A percentile compares a stretch with the other conserved stretches of the same genome.
These are phyloP conservation scores for Crithidia fasciculata DNA, from an alignment of 208 protist genomes.

Conservation along the genomic window DNA sequence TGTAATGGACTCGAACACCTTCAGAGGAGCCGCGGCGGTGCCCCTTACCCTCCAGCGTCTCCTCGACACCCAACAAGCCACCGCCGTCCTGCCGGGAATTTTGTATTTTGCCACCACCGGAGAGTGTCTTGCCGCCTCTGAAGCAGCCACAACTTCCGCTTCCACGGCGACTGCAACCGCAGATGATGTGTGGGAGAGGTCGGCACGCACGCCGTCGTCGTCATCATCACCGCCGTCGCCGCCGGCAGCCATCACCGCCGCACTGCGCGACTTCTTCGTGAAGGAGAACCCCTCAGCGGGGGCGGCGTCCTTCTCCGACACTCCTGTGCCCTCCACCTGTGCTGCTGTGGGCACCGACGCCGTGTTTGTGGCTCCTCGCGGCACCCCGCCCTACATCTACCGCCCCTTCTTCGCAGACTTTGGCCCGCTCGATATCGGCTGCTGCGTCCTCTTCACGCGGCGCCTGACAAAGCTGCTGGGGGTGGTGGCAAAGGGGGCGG, in stretches of 20 bases:
- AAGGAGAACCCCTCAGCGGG: conserved; percentile 20
- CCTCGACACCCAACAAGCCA: conserved; percentile 45
- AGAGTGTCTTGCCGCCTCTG: conserved; percentile 37
- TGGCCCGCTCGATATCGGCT: conserved; percentile 90
- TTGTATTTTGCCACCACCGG: conserved; percentile 68
- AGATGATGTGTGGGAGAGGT: background rate
- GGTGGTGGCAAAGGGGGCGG: conserved; percentile 27
- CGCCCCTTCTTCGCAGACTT: conserved; percentile 94
- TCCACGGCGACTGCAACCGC: background rate
- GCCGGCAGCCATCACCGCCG: background rate
- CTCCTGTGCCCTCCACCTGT: conserved; percentile 3
- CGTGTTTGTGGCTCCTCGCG: conserved; percentile 50
- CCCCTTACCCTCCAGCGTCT: conserved; percentile 34
- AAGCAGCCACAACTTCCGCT: background rate
- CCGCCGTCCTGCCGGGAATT: conserved; percentile 56
- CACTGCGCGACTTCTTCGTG: conserved; percentile 27
- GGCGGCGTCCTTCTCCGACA: background rate
- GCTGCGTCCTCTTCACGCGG: conserved; percentile 71
- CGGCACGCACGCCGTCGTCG: background rate
- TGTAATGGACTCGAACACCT: no score
- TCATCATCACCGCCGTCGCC: background rate
- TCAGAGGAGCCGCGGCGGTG: background rate
- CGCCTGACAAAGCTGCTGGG: conserved; percentile 51
- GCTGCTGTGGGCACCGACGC: conserved; percentile 29
- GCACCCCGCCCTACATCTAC: conserved; percentile 72